These are phyloP conservation scores for Didymella lethalis DNA, from an alignment of 2,329 filamentous ascomycete species.

Conservation along the genomic window DNA sequence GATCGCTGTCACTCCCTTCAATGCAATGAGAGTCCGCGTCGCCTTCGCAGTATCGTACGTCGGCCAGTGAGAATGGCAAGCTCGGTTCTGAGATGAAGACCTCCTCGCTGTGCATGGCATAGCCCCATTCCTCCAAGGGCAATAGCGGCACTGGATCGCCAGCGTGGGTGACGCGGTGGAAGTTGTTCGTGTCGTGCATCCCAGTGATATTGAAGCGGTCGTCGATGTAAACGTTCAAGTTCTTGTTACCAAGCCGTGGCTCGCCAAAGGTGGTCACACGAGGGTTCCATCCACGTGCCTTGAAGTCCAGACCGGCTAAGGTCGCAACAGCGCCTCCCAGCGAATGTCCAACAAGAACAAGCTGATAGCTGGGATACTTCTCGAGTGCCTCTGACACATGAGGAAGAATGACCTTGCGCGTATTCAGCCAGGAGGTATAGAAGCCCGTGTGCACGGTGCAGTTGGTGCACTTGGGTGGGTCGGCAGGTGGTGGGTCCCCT, in stretches of 20 bases:
- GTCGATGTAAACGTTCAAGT: constrained; percentile 63
- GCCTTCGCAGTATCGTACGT: constrained; percentile 76
- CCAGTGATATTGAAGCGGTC: constrained; percentile 54
- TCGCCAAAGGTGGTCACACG: constrained; percentile 92
- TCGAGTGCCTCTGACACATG: constrained; percentile 67
- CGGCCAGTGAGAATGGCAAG: constrained; percentile 71
- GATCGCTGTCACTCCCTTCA: constrained; percentile 59
- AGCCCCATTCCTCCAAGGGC: constrained; percentile 88
- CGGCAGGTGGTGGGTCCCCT: constrained; percentile 36
- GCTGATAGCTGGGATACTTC: constrained; percentile 72
- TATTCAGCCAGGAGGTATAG: constrained; percentile 80
- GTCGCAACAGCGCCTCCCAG: constrained; percentile 92
- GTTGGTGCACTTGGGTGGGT: constrained; percentile 71
- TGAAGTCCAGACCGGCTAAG: constrained; percentile 83
- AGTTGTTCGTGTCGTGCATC: constrained; percentile 51
- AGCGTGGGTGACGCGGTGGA: constrained; percentile 82
- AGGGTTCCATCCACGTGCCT: constrained; percentile 76
- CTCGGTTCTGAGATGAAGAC: constrained; percentile 79
- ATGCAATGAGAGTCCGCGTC: constrained; percentile 77
- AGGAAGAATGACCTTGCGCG: constrained; percentile 73
- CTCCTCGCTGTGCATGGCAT: constrained; percentile 83
- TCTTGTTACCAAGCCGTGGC: constrained; percentile 69
- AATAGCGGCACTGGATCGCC: constrained; percentile 90
- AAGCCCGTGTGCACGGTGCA: constrained; percentile 96
- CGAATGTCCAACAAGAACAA: constrained; percentile 88